These are phyloP conservation scores for Candida caryicola DNA, from an alignment of 805 yeast genomes.

Conservation along the genomic window DNA sequence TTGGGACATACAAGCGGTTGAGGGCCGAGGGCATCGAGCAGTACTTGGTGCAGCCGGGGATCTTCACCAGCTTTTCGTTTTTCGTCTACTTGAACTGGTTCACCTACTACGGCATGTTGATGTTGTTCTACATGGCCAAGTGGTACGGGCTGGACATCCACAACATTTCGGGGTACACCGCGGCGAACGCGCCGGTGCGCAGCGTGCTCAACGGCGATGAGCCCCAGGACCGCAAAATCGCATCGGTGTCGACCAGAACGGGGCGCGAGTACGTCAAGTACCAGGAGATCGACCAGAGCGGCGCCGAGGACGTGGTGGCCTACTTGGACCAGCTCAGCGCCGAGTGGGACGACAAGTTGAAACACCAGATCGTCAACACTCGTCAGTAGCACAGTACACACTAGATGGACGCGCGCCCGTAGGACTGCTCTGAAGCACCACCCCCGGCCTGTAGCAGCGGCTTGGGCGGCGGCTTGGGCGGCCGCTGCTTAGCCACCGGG, in stretches of 20 bases:
- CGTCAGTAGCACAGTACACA: slow-evolving; percentile 21
- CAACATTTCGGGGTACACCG: slow-evolving; percentile 81
- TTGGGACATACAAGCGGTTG: slow-evolving; percentile 59
- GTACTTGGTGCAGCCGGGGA: slow-evolving; percentile 90
- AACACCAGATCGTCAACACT: slow-evolving; percentile 66
- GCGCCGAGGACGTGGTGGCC: slow-evolving; percentile 61
- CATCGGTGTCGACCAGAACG: slow-evolving; percentile 64
- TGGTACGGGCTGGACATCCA: slow-evolving; percentile 84
- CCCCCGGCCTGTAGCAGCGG: too few relatives aligned
- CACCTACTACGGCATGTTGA: slow-evolving; percentile 82
- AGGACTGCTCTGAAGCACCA: too few relatives aligned
- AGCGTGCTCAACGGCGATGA: slow-evolving; percentile 49
- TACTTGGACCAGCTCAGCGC: slow-evolving; percentile 55
- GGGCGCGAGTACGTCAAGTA: slow-evolving; percentile 65
- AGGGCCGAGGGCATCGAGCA: slow-evolving; percentile 50
- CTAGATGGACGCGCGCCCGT: too few relatives aligned
- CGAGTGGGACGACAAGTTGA: slow-evolving; percentile 75
- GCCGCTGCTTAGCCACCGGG: too few relatives aligned
- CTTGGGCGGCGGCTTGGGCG: too few relatives aligned
- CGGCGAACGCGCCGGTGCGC: slow-evolving; percentile 78
- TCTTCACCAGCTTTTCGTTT: slow-evolving; percentile 80
- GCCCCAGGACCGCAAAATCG: slow-evolving; percentile 53
- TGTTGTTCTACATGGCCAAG: slow-evolving; percentile 80
- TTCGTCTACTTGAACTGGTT: slow-evolving; percentile 71
- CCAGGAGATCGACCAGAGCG: slow-evolving; percentile 58